Percentiles rank a stretch among this genome's conserved stretches.
These are phyloP conservation scores for Apiotrichum laibachii DNA, from an alignment of 1,284 basidiomycete species.

Conservation along the genomic window DNA sequence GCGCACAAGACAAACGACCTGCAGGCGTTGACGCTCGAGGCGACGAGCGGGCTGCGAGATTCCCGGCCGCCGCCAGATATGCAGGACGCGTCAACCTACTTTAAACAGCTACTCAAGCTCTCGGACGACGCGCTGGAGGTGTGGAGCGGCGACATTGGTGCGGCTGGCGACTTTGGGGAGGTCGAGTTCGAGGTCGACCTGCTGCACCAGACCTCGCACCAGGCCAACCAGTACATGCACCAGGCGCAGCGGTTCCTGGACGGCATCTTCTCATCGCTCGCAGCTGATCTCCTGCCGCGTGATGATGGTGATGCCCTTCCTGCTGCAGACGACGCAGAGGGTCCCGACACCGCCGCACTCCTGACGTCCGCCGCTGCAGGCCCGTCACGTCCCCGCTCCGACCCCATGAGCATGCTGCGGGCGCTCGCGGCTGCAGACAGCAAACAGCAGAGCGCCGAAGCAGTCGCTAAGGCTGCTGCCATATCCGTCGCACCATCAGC, in stretches of 20 bases:
- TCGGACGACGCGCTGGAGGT: conserved; percentile 36
- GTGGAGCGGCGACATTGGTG: conserved; percentile 30
- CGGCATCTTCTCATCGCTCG: conserved; percentile 48
- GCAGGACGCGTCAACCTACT: conserved; percentile 30
- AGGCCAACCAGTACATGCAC: conserved; percentile 44
- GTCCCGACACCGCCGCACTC: conserved; percentile 30
- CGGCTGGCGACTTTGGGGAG: conserved; percentile 38
- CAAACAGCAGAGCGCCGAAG: conserved; percentile 28
- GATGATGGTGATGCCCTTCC: conserved; percentile 25
- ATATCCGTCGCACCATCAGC: conserved; percentile 14
- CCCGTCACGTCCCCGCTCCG: conserved; percentile 15
- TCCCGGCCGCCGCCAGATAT: conserved; percentile 22
- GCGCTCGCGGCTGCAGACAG: conserved; percentile 44
- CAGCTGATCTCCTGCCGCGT: conserved; percentile 41
- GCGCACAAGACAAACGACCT: conserved; percentile 31
- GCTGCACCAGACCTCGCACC: conserved; percentile 44
- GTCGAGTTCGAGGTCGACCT: conserved; percentile 51
- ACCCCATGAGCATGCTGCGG: conserved; percentile 45
- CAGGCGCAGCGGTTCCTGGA: conserved; percentile 49
- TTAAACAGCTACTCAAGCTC: conserved; percentile 32
- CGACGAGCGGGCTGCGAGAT: conserved; percentile 3
- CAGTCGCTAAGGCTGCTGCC: conserved; percentile 35
- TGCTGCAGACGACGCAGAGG: conserved; percentile 26
- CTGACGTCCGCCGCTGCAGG: conserved; percentile 22
- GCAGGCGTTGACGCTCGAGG: conserved; percentile 4